Conservation (phyloP, 179 eudicot species). For the Camellia oleifera region DNA sequence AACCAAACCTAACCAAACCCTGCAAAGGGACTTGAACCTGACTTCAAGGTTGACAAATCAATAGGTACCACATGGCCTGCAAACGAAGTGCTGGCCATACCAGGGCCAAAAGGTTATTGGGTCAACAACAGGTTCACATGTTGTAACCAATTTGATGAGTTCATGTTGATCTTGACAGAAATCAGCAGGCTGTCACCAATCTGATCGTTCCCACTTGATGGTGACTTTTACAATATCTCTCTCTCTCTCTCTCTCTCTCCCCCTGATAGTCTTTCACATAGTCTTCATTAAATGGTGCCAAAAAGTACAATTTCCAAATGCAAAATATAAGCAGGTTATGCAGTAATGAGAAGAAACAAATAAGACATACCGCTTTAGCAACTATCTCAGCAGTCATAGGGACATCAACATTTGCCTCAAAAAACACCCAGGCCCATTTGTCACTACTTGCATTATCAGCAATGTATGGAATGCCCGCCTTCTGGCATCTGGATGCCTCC, state of each 20-base stretch:
- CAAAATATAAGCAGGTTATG: background rate
- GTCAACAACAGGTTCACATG: background rate
- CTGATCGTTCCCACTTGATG: background rate
- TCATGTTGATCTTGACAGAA: background rate
- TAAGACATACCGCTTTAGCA: constrained; percentile 79
- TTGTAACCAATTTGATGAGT: background rate
- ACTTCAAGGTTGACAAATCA: no score
- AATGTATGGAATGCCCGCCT: constrained; percentile 49
- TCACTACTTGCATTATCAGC: constrained; percentile 62
- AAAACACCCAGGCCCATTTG: constrained; percentile 94
- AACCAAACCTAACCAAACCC: no score
- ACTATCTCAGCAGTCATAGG: constrained; percentile 62
- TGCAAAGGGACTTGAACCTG: no score
- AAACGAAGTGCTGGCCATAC: no score
- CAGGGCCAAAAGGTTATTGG: background rate
- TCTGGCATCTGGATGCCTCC: constrained; percentile 84
- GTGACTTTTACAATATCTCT: background rate
- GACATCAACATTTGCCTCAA: constrained; percentile 66
- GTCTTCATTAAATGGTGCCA: background rate
- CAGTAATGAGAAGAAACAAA: constrained; percentile 5
- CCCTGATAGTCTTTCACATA: background rate
- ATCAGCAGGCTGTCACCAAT: background rate
- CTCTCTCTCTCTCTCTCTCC: background rate
- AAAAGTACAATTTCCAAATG: background rate
- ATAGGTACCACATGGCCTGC: no score